Evolutionary conservation across 169 alveolate species (phyloP).

Genomic region (Theileria luwenshuni): DNA sequence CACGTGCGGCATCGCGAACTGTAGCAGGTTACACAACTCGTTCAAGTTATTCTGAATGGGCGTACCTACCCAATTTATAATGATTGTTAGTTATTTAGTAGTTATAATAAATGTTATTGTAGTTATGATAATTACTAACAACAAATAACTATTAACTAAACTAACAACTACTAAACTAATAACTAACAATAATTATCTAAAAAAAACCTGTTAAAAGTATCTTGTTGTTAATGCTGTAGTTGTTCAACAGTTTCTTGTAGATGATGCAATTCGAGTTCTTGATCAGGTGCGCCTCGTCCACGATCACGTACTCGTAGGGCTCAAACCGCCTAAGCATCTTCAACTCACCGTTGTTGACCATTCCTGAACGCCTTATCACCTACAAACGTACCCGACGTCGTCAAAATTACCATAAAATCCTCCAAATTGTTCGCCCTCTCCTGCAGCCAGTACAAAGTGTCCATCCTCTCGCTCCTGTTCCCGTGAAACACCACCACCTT

Average conservation of each 20-base stretch:
- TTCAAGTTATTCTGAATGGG: slow-evolving; percentile 86
- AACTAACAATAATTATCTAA: too few species aligned
- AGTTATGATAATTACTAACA: too few species aligned
- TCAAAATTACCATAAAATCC: slow-evolving; percentile 33
- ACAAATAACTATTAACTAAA: too few species aligned
- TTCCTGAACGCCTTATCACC: too few species aligned
- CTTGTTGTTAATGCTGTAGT: slow-evolving; percentile 80
- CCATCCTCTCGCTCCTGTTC: slow-evolving; percentile 72
- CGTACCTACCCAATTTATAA: slow-evolving; percentile 68
- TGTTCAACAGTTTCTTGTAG: slow-evolving; percentile 81
- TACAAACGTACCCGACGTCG: slow-evolving; percentile 53
- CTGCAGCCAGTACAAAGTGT: slow-evolving; percentile 61
- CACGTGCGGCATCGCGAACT: slow-evolving; percentile 87
- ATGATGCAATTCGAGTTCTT: slow-evolving; percentile 87
- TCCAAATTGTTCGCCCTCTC: slow-evolving; percentile 30
- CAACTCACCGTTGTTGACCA: slow-evolving; percentile 62
- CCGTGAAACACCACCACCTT: slow-evolving; percentile 82
- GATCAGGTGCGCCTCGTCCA: slow-evolving; percentile 92
- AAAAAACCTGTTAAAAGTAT: slow-evolving; percentile 83
- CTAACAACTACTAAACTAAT: too few species aligned
- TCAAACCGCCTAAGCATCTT: slow-evolving; percentile 45
- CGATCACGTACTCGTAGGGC: slow-evolving; percentile 83
- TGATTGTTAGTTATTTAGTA: too few species aligned
- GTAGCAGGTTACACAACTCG: slow-evolving; percentile 86
- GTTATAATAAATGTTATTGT: too few species aligned